phyloP scores from a whole-genome alignment of 805 yeast species.

The Ogataea kodamae region DNA sequence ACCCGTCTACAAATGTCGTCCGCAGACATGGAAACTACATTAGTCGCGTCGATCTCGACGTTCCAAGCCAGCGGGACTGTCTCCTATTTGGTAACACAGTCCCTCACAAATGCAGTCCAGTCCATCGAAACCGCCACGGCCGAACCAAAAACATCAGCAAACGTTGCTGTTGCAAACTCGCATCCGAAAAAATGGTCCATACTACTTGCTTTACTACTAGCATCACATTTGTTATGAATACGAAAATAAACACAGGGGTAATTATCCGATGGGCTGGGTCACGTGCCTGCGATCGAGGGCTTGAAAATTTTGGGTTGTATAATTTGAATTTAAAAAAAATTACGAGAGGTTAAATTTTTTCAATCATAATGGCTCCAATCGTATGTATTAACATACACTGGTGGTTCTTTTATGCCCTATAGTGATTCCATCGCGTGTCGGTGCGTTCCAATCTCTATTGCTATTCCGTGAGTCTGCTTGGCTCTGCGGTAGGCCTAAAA shows the following conservation, averaged over 20 bases:
- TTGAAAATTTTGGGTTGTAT: slow-evolving; percentile 1
- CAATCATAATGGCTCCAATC: slow-evolving; percentile 35
- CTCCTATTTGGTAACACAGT: slow-evolving; percentile 2
- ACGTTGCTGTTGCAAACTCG: slow-evolving; percentile 3
- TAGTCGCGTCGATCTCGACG: slow-evolving; percentile 11
- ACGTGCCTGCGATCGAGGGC: slow-evolving; percentile 11
- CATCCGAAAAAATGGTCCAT: slow-evolving; percentile 8
- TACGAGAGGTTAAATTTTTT: slow-evolving; percentile 1
- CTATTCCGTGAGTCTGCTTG: slow-evolving; percentile 13
- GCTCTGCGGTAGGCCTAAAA: slow-evolving; percentile 25
- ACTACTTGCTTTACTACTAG: background rate
- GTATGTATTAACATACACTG: slow-evolving; percentile 27
- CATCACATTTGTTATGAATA: slow-evolving; percentile 4
- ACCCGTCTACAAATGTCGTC: slow-evolving; percentile 18
- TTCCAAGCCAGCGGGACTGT: slow-evolving; percentile 1
- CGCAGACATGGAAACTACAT: slow-evolving; percentile 6
- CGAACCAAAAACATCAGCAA: too few species aligned
- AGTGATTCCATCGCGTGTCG: slow-evolving; percentile 25
- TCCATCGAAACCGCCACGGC: too few species aligned
- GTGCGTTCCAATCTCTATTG: slow-evolving; percentile 14
- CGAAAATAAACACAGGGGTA: background rate
- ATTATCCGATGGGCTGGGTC: slow-evolving; percentile 1
- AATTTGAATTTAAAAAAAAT: slow-evolving; percentile 6
- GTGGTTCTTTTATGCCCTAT: slow-evolving; percentile 25
- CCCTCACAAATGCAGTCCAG: slow-evolving; percentile 5